Percentiles rank a stretch among this genome's conserved stretches.
These are phyloP conservation scores for Monosporascus sp. DNA, from an alignment of 2,329 filamentous ascomycete genomes.

Conservation along the genomic window DNA sequence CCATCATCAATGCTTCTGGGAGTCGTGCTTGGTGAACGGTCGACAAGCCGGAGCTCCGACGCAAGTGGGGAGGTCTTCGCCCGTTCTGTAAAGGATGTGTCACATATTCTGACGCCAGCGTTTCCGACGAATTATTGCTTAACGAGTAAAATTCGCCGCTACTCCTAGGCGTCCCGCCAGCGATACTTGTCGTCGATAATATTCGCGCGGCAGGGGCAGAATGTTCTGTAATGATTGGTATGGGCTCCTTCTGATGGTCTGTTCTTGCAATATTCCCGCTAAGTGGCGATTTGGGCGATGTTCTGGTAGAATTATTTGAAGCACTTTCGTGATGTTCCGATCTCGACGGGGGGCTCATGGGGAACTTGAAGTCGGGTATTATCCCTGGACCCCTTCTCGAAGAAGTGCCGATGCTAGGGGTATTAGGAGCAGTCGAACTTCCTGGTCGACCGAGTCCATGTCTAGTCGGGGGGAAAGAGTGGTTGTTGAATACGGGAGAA, in stretches of 20 bases:
- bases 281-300: constrained; percentile 32
- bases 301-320: constrained; percentile 29
- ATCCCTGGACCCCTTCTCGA: constrained; percentile 37
- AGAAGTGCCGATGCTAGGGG: constrained; percentile 34
- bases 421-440: constrained; percentile 40
- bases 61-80: constrained; percentile 38
- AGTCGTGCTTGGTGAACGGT: constrained; percentile 38
- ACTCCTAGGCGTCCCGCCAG: constrained; percentile 74
- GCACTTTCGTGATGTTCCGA: constrained; percentile 25
- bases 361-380: constrained; percentile 55
- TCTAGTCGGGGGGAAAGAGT: constrained; percentile 49
- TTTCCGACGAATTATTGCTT: constrained; percentile 94
- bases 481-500: constrained; percentile 47
- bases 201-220: constrained; percentile 60
- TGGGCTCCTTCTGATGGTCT: constrained; percentile 37
- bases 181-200: constrained; percentile 70
- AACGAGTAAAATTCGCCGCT: constrained; percentile 93
- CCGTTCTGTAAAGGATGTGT: constrained; percentile 40
- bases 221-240: constrained; percentile 51
- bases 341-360: constrained; percentile 39
- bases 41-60: constrained; percentile 40
- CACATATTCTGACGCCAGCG: constrained; percentile 82
- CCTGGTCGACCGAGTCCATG: constrained; percentile 34
- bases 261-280: constrained; percentile 33
- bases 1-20: constrained; percentile 92